Percentiles rank a stretch among this genome's conserved stretches.
phyloP scores from a whole-genome alignment of 495 filamentous ascomycete species.

The Neurospora tetraspora region DNA sequence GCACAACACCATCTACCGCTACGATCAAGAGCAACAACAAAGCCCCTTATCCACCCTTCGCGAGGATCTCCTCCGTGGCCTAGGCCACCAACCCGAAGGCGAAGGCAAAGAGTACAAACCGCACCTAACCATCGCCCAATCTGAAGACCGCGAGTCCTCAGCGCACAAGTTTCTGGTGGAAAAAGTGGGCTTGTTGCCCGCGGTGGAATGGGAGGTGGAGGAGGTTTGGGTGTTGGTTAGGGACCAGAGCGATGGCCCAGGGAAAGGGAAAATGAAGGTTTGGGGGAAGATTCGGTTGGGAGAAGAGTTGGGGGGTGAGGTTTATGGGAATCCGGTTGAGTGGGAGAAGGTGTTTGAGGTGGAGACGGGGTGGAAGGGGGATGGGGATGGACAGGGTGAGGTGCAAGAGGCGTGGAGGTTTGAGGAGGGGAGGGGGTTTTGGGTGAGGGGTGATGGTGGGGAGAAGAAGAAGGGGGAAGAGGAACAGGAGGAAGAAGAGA shows the following conservation, averaged over 20 bases:
- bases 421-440: not conserved
- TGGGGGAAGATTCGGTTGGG: slow-evolving; percentile 35
- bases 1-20: slow-evolving; percentile 37
- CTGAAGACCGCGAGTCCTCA: slow-evolving; percentile 23
- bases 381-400: not conserved
- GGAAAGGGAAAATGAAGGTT: slow-evolving; percentile 27
- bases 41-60: slow-evolving; percentile 2
- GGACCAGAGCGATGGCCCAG: slow-evolving; percentile 14
- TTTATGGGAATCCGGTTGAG: not conserved
- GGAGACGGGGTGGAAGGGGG: not conserved
- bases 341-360: slow-evolving; percentile 13
- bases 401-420: slow-evolving; percentile 2
- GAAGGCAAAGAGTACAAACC: slow-evolving; percentile 14
- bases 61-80: too few relatives aligned
- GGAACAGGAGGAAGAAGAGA: slow-evolving; percentile 4
- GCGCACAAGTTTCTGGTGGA: slow-evolving; percentile 33
- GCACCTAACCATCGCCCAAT: slow-evolving; percentile 49
- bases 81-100: not conserved
- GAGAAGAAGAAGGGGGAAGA: slow-evolving; percentile 4
- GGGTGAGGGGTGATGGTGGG: not conserved
- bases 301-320: not conserved
- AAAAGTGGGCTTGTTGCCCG: slow-evolving; percentile 33
- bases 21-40: slow-evolving; percentile 7
- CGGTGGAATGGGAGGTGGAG: slow-evolving; percentile 31
- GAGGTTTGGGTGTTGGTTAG: slow-evolving; percentile 38